Percentiles rank a stretch among this genome's conserved stretches.
Conservation (phyloP, 1,139 yeast species). For the Geotrichum macrosporum region DNA sequence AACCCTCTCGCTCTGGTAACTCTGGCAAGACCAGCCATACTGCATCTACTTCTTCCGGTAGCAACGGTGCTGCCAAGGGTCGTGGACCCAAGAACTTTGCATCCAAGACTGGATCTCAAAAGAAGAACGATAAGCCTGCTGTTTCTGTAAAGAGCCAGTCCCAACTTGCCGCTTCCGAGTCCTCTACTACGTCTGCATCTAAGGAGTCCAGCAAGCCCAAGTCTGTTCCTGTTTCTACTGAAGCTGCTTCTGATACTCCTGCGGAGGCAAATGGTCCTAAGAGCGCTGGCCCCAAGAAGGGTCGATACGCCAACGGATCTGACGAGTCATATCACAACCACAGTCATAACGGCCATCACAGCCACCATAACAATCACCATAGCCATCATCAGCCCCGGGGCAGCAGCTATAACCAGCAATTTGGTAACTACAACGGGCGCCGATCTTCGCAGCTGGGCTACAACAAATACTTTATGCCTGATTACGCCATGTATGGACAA, state of each 20-base stretch:
- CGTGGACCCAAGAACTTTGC: constrained; percentile 48
- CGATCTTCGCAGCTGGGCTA: constrained; percentile 12
- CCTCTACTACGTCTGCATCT: constrained; percentile 16
- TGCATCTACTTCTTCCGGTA: constrained; percentile 1
- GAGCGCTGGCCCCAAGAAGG: constrained; percentile 14
- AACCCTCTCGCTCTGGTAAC: constrained; percentile 16
- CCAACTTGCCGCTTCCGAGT: constrained; percentile 2
- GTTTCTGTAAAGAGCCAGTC: constrained; percentile 4
- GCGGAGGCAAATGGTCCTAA: constrained; percentile 9
- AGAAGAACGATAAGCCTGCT: constrained; percentile 23
- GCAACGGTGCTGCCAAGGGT: constrained; percentile 16
- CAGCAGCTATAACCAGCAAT: constrained; percentile 15
- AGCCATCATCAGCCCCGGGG: constrained; percentile 22
- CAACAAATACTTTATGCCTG: constrained; percentile 15
- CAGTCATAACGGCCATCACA: background rate
- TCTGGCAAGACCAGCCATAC: constrained; percentile 9
- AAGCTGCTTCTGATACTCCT: constrained; percentile 5
- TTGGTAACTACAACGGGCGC: constrained; percentile 18
- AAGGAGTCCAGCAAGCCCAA: constrained; percentile 3
- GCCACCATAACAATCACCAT: constrained; percentile 21
- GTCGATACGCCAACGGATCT: constrained; percentile 14
- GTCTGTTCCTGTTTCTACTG: constrained; percentile 7
- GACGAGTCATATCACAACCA: background rate
- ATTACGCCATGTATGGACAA: constrained; percentile 5
- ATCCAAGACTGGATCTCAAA: constrained; percentile 44